Evolutionary conservation across 805 yeast species (phyloP), one percentile per base, ranked within the genome.

Genomic region (baker's yeast (Saccharomyces cerevisiae)): DNA sequence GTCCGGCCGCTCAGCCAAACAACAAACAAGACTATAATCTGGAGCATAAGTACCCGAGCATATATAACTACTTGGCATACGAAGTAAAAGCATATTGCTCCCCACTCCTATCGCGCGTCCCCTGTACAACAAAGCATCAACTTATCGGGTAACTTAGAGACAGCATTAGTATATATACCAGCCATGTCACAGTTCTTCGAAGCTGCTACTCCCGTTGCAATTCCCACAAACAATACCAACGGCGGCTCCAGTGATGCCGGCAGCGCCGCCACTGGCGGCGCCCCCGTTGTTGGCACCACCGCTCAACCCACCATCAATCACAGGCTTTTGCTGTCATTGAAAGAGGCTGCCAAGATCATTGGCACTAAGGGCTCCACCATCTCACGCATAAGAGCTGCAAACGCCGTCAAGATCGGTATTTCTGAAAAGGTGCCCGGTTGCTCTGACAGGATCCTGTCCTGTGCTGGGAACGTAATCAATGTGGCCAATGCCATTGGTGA

Each of bases 281-380:
- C 48, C n/a, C 28, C 28, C 14, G 28, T 24, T n/a, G 46, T 22
- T 46, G 54, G 43, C n/a, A 21, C 32, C 17, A 26, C 48, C 29
- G 47, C 55, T 17, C 49, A 48, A 27, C 56, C 56, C 14, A 60
- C 60, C 17, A 56, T 58, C 48, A 61, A 57, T 27, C 65, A 60
- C 58, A 67, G 76, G 58, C 79, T 89, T 0, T 76, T 90, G 29
- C 86, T 90, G 21, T 83, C 94, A 2, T 80, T 90, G 53, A 86
- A 85, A 65, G 97, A 90, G 69, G 91, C 96, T 11, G 96, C 96
- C 17, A 87, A 89, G 57, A 81, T 90, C 57, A 90, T 90, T 61
- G 97, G 97, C 52, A 86, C 86, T 60, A 85, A 81, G 59, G 97
- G 97, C 48, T 76, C 78, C 50, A 85, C 85, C 53, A 89, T 90